Percentiles rank a stretch among this genome's conserved stretches.
Conservation (phyloP, 73 alveolate species). For the Breviolum minutum region DNA sequence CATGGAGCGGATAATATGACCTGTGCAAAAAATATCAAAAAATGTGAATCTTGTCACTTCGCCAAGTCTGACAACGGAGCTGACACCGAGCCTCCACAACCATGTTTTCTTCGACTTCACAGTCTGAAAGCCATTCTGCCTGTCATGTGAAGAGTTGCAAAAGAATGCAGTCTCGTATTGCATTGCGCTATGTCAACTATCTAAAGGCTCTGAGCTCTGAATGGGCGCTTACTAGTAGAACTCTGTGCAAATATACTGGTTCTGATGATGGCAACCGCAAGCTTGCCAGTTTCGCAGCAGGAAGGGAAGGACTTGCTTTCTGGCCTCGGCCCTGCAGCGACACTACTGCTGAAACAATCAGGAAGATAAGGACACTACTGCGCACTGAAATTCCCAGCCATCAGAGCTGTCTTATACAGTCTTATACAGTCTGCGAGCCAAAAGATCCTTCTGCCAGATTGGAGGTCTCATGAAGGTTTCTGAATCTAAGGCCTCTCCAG, state of each 20-base stretch:
- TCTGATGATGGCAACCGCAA: neutral
- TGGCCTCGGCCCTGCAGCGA: constrained; percentile 83
- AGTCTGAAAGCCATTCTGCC: constrained; percentile 91
- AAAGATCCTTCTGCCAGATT: neutral
- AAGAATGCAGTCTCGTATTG: neutral
- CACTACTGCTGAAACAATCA: neutral
- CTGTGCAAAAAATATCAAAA: neutral
- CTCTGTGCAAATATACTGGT: too few species aligned
- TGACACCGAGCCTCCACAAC: constrained; percentile 53
- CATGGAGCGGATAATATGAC: constrained; percentile 81
- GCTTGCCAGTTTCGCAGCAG: constrained; percentile 55
- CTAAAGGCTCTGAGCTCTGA: neutral
- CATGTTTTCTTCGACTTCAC: constrained; percentile 72
- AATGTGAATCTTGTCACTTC: neutral
- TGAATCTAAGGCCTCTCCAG: constrained; percentile 38
- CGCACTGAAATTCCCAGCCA: too few species aligned
- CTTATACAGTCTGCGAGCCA: neutral
- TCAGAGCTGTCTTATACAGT: too few species aligned
- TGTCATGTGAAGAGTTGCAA: neutral
- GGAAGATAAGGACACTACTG: too few species aligned
- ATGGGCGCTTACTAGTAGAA: too few species aligned
- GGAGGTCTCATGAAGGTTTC: neutral
- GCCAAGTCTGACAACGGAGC: neutral
- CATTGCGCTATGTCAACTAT: neutral
- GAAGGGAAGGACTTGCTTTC: constrained; percentile 80